Conservation (phyloP, 495 filamentous ascomycete genomes). For the Talaromyces proteolyticus region DNA sequence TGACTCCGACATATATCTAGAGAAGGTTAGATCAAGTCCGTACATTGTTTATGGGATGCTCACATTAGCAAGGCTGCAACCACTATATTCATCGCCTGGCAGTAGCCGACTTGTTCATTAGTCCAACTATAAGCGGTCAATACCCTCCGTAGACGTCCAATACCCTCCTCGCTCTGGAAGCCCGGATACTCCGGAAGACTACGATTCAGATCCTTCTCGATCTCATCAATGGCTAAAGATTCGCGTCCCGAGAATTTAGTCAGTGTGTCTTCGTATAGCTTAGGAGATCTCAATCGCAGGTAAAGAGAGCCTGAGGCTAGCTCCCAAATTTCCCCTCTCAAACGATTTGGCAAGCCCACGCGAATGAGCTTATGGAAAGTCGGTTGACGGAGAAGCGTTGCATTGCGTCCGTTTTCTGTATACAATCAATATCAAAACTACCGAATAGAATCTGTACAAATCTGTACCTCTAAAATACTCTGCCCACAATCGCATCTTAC, state of each 20-base stretch:
- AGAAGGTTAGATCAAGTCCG: not conserved
- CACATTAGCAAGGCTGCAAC: constrained; percentile 90
- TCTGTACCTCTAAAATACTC: constrained; percentile 76
- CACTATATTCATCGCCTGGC: constrained; percentile 99
- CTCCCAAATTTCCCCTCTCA: constrained; percentile 95
- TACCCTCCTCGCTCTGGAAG: constrained; percentile 94
- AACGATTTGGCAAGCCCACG: constrained; percentile 87
- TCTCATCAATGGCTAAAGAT: constrained; percentile 95
- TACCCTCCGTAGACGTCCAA: constrained; percentile 80
- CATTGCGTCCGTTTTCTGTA: constrained; percentile 87
- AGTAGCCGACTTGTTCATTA: constrained; percentile 92
- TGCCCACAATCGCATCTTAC: constrained; percentile 95
- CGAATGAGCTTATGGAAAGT: constrained; percentile 97
- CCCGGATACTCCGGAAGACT: constrained; percentile 95
- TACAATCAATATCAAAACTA: not conserved
- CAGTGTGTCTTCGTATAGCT: constrained; percentile 75
- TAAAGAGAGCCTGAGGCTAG: constrained; percentile 86
- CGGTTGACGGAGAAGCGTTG: constrained; percentile 86
- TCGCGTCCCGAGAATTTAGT: constrained; percentile 73
- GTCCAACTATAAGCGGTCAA: constrained; percentile 96
- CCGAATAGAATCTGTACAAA: not conserved
- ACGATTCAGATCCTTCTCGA: constrained; percentile 95
- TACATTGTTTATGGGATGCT: constrained; percentile 8
- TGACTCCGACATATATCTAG: constrained; percentile 88
- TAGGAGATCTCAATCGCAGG: constrained; percentile 78